Evolutionary conservation across 2,329 filamentous ascomycete genomes (phyloP).

Genomic region (Botrytis elliptica): DNA sequence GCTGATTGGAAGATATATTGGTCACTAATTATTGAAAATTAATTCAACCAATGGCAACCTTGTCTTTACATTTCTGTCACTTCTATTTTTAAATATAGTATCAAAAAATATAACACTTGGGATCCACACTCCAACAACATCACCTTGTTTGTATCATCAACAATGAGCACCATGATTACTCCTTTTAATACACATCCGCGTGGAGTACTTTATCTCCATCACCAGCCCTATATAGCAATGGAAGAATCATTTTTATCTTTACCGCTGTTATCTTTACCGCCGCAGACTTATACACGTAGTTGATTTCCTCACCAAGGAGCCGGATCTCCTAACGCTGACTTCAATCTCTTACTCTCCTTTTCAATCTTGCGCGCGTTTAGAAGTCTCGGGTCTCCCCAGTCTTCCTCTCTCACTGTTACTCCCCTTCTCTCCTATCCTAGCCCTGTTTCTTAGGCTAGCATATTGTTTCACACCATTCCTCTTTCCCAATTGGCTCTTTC

Average conservation of each 20-base stretch:
- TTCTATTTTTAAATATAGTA: conserved; percentile 17
- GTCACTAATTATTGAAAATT: conserved; percentile 14
- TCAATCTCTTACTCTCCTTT: conserved; percentile 1
- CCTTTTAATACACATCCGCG: neutral
- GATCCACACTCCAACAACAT: conserved; percentile 17
- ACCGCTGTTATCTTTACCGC: conserved; percentile 4
- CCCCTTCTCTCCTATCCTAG: neutral
- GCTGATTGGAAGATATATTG: conserved; percentile 11
- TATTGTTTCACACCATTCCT: neutral
- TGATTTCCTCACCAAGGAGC: conserved; percentile 17
- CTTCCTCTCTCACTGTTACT: neutral
- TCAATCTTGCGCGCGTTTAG: conserved; percentile 4
- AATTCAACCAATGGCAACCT: neutral
- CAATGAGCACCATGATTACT: conserved; percentile 11
- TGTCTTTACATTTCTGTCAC: neutral
- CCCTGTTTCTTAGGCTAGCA: conserved; percentile 5
- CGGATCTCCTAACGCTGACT: conserved; percentile 8
- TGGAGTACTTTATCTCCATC: conserved; percentile 2
- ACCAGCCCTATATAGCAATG: conserved; percentile 1
- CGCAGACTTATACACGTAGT: conserved; percentile 5
- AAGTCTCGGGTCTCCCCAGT: neutral
- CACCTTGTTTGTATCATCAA: neutral
- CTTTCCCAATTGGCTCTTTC: neutral
- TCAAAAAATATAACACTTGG: neutral
- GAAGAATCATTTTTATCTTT: neutral